Evolutionary conservation across 192 early-diverging fungal species (phyloP), one percentile per base, ranked within the genome.

Genomic region (Chytriomyces confervae): DNA sequence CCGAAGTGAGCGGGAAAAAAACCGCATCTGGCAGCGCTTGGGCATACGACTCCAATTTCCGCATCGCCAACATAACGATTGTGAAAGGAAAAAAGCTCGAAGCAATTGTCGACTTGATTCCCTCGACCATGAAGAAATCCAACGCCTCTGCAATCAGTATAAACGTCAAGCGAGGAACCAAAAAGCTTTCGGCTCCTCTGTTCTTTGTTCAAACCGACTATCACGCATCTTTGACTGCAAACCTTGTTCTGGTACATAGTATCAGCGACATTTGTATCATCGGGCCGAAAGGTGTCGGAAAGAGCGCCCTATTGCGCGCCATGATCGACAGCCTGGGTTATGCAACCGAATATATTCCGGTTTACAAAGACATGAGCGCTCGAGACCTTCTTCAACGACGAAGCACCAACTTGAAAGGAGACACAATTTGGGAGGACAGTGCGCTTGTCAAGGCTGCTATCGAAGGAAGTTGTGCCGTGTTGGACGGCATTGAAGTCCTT

Each of bases 291-390:
- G 92, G 92, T 66, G 89, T 88, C 18, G 92, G 93, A 9, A 95
- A 95, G 79, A 86, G 88, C 53, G 88, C 90, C 23, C 68, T 92
- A 10, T 84, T 93, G 53, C 82, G 90, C 8, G 85, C 90, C 50
- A 92, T 91, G 79, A 84, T 86, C 27, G 73, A 67, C 43, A 69
- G 84, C 7, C 65, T 92, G 48, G 88, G 90, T 0, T 91, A 92
- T 67, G 82, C 80, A 50, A 84, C 90, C 48, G 92, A 93, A 65
- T 92, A 86, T 66, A 89, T 95, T 49, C 92, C 91, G 8, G 70
- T 93, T 7, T 93, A 90, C 79, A 88, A 89, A 57, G 94, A 95
- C 75, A 94, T 95, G 91, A 92, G 92, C 5, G 89, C 94, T 5
- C 84, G 94, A 16, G 92, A 93, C 78, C 84, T 95, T 5, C 77